phyloP scores from a whole-genome alignment of 1,284 basidiomycete genomes.

The Marasmius tenuissimus region DNA sequence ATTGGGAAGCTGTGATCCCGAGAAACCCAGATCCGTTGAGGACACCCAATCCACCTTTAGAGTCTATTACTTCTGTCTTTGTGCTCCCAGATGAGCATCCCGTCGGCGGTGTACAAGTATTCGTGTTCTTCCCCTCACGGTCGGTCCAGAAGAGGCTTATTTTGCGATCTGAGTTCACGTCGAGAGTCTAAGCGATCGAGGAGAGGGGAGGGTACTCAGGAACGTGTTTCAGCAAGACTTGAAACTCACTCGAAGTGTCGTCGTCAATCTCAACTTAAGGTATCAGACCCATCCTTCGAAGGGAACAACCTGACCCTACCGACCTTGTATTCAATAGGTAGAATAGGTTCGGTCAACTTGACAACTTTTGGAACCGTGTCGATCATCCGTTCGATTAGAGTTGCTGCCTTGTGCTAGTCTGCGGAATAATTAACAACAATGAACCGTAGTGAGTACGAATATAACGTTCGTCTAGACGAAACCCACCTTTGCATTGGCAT shows the following conservation, averaged over 20 bases:
- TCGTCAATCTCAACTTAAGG: not conserved
- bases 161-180: not conserved
- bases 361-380: slow-evolving; percentile 16
- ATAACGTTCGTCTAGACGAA: not conserved
- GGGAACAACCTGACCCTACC: not conserved
- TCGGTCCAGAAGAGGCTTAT: slow-evolving; percentile 6
- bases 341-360: slow-evolving; percentile 5
- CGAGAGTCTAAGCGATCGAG: not conserved
- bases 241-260: slow-evolving; percentile 1
- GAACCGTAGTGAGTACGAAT: not conserved
- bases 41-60: not conserved
- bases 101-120: not conserved
- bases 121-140: not conserved
- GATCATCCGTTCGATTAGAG: slow-evolving; percentile 13
- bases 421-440: not conserved
- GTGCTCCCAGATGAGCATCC: slow-evolving; percentile 1
- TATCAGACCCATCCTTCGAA: not conserved
- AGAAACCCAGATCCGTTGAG: too few species aligned
- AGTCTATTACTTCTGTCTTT: not conserved
- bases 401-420: not conserved
- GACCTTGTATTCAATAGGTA: slow-evolving; percentile 9
- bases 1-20: not conserved
- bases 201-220: not conserved
- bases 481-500: slow-evolving; percentile 31
- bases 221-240: not conserved